Evolutionary conservation across 1,139 yeast species (phyloP), one percentile per base, ranked within the genome.

Genomic region (Petasospora fabianii): DNA sequence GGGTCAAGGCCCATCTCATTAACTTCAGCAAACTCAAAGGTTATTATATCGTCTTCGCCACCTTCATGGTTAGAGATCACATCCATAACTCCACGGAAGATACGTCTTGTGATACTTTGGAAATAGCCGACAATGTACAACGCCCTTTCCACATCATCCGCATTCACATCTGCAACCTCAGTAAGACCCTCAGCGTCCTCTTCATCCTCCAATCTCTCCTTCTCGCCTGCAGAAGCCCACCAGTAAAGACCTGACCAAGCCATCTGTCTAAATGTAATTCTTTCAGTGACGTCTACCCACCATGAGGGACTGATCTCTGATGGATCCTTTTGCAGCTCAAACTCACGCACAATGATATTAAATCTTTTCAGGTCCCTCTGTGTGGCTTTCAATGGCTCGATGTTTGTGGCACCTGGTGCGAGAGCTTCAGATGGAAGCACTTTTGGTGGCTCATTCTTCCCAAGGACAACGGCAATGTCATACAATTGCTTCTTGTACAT

Each of bases 181-280:
- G 48, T 53, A 22, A 50, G 30, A 1, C 51, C 51, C 24, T 54
- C 58, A 19, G 47, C 41, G 27, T 60, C 62, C 18, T 54, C 55
- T 34, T 64, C 65, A 19, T 38, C 64, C 59, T 44, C 68, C 68
- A 9, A 62, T 47, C 24, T 63, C 60, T 29, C 66, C 34, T 71
- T 69, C 46, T 75, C 81, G 5, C 95, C 95, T 3, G 95, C 94
- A 24, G 86, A 77, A 2, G 92, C 90, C 82, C 88, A 83, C 87
- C 92, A 84, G 28, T 83, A 69, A 44, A 84, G 71, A 0, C 90
- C 87, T 43, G 77, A 75, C 80, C 87, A 80, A 1, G 82, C 65
- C 36, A 74, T 70, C 52, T 82, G 86, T 32, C 71, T 65, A 79
- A 88, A 75, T 1, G 86, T 71, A 18, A 73, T 57, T 1, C 82